These are phyloP conservation scores for Monotropa hypopitys DNA, from an alignment of 179 eudicot genomes.

Conservation along the genomic window DNA sequence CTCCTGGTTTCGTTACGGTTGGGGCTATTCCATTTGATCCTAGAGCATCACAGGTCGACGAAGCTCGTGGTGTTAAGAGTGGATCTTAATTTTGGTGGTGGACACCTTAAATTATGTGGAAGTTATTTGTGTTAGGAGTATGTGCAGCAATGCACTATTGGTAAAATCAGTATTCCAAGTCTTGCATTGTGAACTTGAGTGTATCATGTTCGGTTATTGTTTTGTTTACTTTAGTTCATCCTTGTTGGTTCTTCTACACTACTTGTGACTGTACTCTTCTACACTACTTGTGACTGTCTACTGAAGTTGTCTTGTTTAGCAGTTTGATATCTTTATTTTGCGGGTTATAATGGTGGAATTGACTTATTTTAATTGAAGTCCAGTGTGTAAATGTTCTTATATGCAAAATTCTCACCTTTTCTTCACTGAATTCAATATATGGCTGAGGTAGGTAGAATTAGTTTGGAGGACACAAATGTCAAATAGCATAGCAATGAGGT, in stretches of 20 bases:
- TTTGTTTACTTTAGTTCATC: background rate
- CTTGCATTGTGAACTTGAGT: conserved; percentile 2
- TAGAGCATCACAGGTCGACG: conserved; percentile 34
- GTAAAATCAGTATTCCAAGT: background rate
- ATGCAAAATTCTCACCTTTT: background rate
- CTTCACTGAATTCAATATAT: background rate
- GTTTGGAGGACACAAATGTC: no score
- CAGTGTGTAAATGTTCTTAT: background rate
- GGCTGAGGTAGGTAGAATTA: no score
- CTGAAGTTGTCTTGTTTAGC: background rate
- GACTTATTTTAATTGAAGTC: background rate
- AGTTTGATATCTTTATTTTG: background rate
- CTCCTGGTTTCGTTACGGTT: conserved; percentile 52
- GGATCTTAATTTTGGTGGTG: background rate
- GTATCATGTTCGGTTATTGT: background rate
- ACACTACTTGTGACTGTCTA: background rate
- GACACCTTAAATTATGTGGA: background rate
- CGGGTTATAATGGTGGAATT: conserved; percentile 1
- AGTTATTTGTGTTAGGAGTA: conserved; percentile 1
- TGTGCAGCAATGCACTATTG: background rate
- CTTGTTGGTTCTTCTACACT: background rate
- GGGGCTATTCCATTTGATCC: conserved; percentile 83
- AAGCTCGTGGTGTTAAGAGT: conserved; percentile 6
- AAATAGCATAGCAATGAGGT: no score
- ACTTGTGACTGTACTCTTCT: no score